phyloP scores from a whole-genome alignment of 768 basidiomycete species.

The Mrakia blollopis region DNA sequence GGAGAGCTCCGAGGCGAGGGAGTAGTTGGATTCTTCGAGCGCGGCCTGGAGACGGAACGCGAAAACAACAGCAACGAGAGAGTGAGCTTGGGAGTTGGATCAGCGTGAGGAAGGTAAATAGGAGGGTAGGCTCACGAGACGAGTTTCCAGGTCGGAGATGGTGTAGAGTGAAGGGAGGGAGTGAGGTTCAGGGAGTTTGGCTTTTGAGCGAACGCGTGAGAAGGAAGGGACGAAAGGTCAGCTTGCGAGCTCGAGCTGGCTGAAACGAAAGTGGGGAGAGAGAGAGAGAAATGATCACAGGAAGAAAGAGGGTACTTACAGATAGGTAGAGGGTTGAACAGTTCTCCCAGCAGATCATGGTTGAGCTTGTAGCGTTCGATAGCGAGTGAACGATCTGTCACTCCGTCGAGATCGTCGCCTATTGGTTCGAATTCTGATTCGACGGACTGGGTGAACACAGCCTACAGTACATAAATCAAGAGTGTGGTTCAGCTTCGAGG shows the following conservation, averaged over 20 bases:
- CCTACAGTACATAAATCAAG: neutral
- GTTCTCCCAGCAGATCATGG: constrained; percentile 13
- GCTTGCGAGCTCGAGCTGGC: neutral
- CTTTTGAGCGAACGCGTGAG: too few species aligned
- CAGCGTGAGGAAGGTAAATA: neutral
- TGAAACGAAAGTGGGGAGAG: too few species aligned
- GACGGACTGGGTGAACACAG: neutral
- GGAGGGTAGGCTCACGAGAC: neutral
- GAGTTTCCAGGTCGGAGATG: constrained; percentile 12
- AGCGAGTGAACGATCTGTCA: constrained; percentile 6
- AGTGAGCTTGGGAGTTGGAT: neutral
- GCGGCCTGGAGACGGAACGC: neutral
- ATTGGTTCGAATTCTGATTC: neutral
- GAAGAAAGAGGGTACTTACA: constrained; percentile 10
- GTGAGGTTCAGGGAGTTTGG: constrained; percentile 14
- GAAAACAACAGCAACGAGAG: neutral
- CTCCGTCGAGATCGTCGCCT: constrained; percentile 10
- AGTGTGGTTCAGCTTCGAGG: neutral
- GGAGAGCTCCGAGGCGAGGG: neutral
- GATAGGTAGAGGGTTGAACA: constrained; percentile 3
- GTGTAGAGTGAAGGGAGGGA: neutral
- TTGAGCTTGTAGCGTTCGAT: constrained; percentile 21
- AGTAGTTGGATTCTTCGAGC: constrained; percentile 7
- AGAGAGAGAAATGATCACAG: too few species aligned
- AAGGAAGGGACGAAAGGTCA: too few species aligned